Percentiles rank a stretch among this genome's conserved stretches.
Conservation (phyloP, 169 alveolate species). For the Cryptosporidium ubiquitum region DNA sequence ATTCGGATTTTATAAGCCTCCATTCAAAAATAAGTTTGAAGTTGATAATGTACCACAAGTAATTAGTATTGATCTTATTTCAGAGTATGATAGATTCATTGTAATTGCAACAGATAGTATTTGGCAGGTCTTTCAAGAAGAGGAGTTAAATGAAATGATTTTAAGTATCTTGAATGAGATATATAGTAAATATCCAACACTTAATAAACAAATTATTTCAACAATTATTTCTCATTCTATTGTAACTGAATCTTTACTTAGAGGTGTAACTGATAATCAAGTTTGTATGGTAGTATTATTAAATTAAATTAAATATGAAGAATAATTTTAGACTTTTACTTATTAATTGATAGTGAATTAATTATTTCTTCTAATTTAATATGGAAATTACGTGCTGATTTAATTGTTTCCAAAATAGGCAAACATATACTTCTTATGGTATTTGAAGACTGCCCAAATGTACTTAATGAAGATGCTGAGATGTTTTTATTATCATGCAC, state of each 20-base stretch:
- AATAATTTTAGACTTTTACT: neutral
- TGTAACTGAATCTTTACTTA: constrained; percentile 55
- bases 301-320: neutral
- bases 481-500: constrained; percentile 65
- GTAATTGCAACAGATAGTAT: constrained; percentile 53
- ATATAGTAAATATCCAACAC: neutral
- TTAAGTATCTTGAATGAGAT: constrained; percentile 16
- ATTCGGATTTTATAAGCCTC: constrained; percentile 62
- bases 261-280: constrained; percentile 64
- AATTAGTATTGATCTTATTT: constrained; percentile 42
- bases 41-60: constrained; percentile 53
- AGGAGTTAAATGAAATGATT: constrained; percentile 16
- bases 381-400: constrained; percentile 57
- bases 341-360: constrained; percentile 3
- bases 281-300: constrained; percentile 31
- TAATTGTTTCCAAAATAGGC: constrained; percentile 55
- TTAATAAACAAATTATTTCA: constrained; percentile 48
- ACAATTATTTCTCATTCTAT: constrained; percentile 33
- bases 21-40: constrained; percentile 16
- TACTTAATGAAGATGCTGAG: constrained; percentile 60
- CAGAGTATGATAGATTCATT: constrained; percentile 6
- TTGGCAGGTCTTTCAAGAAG: constrained; percentile 62
- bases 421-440: constrained; percentile 30
- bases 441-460: constrained; percentile 53
- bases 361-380: constrained; percentile 37